A percentile compares a stretch with the other conserved stretches of the same genome.
Evolutionary conservation across 2,329 filamentous ascomycete species (phyloP).

Genomic region (Paraphaeosphaeria sporulosa): DNA sequence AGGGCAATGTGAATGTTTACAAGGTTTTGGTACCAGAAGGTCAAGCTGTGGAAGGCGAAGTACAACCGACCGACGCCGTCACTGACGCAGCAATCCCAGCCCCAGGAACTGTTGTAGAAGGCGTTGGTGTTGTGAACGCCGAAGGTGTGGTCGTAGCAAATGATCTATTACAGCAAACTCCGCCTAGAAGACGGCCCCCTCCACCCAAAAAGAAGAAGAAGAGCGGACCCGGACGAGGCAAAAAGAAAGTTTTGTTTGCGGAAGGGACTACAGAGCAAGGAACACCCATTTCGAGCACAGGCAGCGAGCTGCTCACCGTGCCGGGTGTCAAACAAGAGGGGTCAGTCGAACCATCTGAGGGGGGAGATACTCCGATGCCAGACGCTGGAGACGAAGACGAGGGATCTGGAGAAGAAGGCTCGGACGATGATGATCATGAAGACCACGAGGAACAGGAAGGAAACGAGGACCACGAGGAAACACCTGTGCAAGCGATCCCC

Average conservation of each 20-base stretch:
- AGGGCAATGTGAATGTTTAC: slow-evolving; percentile 82
- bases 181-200: slow-evolving; percentile 69
- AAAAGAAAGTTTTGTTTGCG: slow-evolving; percentile 72
- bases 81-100: slow-evolving; percentile 59
- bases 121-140: slow-evolving; percentile 66
- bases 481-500: slow-evolving; percentile 44
- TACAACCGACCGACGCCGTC: slow-evolving; percentile 65
- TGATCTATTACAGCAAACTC: slow-evolving; percentile 55
- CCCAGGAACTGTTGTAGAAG: slow-evolving; percentile 67
- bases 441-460: slow-evolving; percentile 42
- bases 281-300: slow-evolving; percentile 32
- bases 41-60: slow-evolving; percentile 81
- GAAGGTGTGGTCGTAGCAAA: slow-evolving; percentile 66
- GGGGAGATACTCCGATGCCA: slow-evolving; percentile 49
- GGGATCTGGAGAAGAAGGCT: slow-evolving; percentile 57
- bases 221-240: slow-evolving; percentile 81
- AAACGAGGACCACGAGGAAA: slow-evolving; percentile 31
- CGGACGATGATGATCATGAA: slow-evolving; percentile 55
- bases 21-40: slow-evolving; percentile 83
- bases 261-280: slow-evolving; percentile 53
- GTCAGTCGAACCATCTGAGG: slow-evolving; percentile 45
- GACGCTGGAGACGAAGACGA: slow-evolving; percentile 58
- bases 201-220: slow-evolving; percentile 75
- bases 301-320: slow-evolving; percentile 34
- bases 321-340: slow-evolving; percentile 47